phyloP scores from a whole-genome alignment of 768 basidiomycete species.

The Myochromella boudieri region DNA sequence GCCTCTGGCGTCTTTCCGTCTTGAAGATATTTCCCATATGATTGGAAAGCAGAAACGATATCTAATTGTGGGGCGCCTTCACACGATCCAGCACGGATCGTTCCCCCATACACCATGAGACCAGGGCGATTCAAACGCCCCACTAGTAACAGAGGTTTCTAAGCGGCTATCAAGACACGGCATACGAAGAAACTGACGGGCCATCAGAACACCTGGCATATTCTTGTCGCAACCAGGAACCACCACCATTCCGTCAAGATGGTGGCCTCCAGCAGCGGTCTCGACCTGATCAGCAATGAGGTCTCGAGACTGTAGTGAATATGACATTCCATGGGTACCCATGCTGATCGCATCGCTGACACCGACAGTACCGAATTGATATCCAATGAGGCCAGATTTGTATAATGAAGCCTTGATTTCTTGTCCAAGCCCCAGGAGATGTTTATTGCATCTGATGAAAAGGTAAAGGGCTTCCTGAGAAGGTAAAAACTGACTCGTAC shows the following conservation, averaged over 20 bases:
- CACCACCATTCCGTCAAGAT: conserved; percentile 97
- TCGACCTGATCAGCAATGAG: conserved; percentile 98
- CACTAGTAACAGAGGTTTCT: conserved; percentile 45
- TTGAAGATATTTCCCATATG: conserved; percentile 93
- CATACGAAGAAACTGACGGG: conserved; percentile 52
- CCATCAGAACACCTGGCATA: conserved; percentile 99
- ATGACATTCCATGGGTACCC: conserved; percentile 92
- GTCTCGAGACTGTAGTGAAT: conserved; percentile 96
- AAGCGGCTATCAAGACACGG: conserved; percentile 18
- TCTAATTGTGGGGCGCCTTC: conserved; percentile 87
- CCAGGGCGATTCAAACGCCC: conserved; percentile 95
- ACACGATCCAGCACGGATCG: conserved; percentile 91
- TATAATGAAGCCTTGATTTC: conserved; percentile 80
- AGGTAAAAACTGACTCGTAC: conserved; percentile 46
- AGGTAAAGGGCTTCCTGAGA: conserved; percentile 3
- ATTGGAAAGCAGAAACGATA: conserved; percentile 96
- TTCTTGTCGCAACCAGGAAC: conserved; percentile 99
- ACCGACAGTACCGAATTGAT: conserved; percentile 97
- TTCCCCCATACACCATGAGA: conserved; percentile 97
- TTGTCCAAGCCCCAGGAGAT: conserved; percentile 87
- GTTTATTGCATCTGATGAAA: conserved; percentile 82
- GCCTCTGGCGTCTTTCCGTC: conserved; percentile 84
- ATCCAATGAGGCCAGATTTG: conserved; percentile 77
- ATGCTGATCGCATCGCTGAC: conserved; percentile 99
- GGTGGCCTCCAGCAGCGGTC: conserved; percentile 94